These are phyloP conservation scores for Kuraishia ogatae DNA, from an alignment of 805 yeast species.

Conservation along the genomic window DNA sequence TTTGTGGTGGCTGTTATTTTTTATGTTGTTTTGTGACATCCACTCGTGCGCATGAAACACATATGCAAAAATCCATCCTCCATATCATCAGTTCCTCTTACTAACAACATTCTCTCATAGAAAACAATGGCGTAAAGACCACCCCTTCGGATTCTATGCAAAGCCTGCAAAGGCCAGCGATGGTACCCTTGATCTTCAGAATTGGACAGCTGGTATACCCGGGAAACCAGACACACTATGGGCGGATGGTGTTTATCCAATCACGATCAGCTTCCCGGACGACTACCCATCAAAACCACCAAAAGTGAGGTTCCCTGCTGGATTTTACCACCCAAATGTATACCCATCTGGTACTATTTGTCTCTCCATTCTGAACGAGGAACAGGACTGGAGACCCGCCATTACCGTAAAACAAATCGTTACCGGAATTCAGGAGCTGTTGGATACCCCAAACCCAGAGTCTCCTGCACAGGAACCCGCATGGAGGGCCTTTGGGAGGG, in stretches of 20 bases:
- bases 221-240: slow-evolving; percentile 83
- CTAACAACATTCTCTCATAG: slow-evolving; percentile 26
- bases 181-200: slow-evolving; percentile 77
- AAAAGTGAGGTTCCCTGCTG: slow-evolving; percentile 79
- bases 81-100: slow-evolving; percentile 1
- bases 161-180: slow-evolving; percentile 75
- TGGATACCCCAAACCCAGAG: slow-evolving; percentile 85
- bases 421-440: slow-evolving; percentile 84
- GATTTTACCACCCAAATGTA: slow-evolving; percentile 94
- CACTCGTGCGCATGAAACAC: background rate
- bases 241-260: slow-evolving; percentile 86
- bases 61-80: background rate
- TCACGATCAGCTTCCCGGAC: slow-evolving; percentile 73
- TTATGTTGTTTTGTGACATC: background rate
- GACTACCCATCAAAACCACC: slow-evolving; percentile 98
- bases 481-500: slow-evolving; percentile 74
- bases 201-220: slow-evolving; percentile 94
- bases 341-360: slow-evolving; percentile 98
- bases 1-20: background rate
- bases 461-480: slow-evolving; percentile 99
- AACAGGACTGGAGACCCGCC: slow-evolving; percentile 98
- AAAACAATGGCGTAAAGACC: slow-evolving; percentile 97
- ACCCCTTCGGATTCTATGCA: slow-evolving; percentile 96
- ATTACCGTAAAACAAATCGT: slow-evolving; percentile 84
- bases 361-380: slow-evolving; percentile 85